Evolutionary conservation across 2,329 filamentous ascomycete genomes (phyloP).

Genomic region (Microsporum audouinii): DNA sequence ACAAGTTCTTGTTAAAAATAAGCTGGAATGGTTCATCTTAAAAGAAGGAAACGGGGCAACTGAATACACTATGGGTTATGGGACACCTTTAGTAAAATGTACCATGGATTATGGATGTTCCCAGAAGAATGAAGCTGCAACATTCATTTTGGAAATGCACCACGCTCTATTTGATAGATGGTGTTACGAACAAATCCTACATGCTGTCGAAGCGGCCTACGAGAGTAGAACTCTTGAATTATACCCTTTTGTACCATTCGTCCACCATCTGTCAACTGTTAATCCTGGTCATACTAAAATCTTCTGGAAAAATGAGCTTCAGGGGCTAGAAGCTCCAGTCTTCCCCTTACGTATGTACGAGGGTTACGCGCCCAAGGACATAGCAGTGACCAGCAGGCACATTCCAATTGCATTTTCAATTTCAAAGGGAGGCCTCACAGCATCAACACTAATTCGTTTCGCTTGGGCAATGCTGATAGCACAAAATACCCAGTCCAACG

Average conservation of each 20-base stretch:
- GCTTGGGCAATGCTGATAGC: conserved; percentile 6
- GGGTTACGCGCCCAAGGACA: neutral
- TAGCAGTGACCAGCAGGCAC: neutral
- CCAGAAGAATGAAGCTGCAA: conserved; percentile 5
- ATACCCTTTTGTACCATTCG: conserved; percentile 6
- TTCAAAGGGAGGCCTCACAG: neutral
- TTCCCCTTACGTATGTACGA: neutral
- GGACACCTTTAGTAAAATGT: neutral
- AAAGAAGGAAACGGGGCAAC: neutral
- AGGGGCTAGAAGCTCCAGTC: neutral
- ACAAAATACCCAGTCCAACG: conserved; percentile 18
- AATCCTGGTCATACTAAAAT: neutral
- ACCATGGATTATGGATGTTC: neutral
- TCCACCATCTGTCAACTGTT: conserved; percentile 1
- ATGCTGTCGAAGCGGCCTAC: conserved; percentile 2
- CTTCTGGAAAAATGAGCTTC: conserved; percentile 8
- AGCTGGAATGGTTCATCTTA: neutral
- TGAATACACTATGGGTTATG: neutral
- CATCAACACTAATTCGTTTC: conserved; percentile 8
- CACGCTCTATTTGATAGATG: conserved; percentile 36
- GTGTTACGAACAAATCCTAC: conserved; percentile 17
- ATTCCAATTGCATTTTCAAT: neutral
- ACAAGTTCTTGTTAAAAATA: neutral
- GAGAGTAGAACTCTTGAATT: conserved; percentile 6
- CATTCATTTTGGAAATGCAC: conserved; percentile 31